phyloP scores from a whole-genome alignment of 2,329 filamentous ascomycete genomes.

The Ceratocystis variospora region DNA sequence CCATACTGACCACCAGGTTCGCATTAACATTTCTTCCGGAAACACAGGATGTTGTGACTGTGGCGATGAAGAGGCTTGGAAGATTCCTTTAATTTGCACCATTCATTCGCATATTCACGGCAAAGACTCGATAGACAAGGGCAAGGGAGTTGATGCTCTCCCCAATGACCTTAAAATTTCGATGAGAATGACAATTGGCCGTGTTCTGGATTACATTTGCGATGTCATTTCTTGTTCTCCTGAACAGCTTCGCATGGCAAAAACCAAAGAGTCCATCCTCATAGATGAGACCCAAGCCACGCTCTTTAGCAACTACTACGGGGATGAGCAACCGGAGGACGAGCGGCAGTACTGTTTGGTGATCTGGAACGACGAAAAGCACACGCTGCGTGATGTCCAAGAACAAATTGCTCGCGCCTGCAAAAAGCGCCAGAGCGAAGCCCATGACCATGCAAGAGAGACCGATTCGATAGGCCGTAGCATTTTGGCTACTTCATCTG shows the following conservation, averaged over 20 bases:
- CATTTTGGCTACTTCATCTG: slow-evolving; percentile 61
- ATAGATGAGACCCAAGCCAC: slow-evolving; percentile 66
- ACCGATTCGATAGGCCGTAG: slow-evolving; percentile 80
- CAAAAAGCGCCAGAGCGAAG: slow-evolving; percentile 54
- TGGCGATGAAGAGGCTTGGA: slow-evolving; percentile 91
- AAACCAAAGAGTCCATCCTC: slow-evolving; percentile 66
- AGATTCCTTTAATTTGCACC: slow-evolving; percentile 72
- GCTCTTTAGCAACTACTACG: slow-evolving; percentile 41
- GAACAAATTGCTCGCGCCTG: slow-evolving; percentile 87
- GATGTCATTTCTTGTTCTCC: slow-evolving; percentile 97
- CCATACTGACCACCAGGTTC: slow-evolving; percentile 83
- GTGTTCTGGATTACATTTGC: slow-evolving; percentile 85
- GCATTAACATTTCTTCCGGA: slow-evolving; percentile 72
- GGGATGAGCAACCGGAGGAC: slow-evolving; percentile 29
- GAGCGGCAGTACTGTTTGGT: slow-evolving; percentile 62
- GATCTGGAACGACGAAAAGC: slow-evolving; percentile 98
- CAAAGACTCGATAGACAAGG: slow-evolving; percentile 17
- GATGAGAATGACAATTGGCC: slow-evolving; percentile 73
- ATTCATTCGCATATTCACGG: slow-evolving; percentile 62
- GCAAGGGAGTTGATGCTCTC: slow-evolving; percentile 30
- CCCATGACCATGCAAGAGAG: slow-evolving; percentile 64
- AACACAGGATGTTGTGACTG: slow-evolving; percentile 97
- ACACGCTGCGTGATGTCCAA: slow-evolving; percentile 81
- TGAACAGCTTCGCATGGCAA: slow-evolving; percentile 77
- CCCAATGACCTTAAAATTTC: slow-evolving; percentile 63